Evolutionary conservation across 257 asterid species (phyloP).

Genomic region (Ehretia macrophylla): DNA sequence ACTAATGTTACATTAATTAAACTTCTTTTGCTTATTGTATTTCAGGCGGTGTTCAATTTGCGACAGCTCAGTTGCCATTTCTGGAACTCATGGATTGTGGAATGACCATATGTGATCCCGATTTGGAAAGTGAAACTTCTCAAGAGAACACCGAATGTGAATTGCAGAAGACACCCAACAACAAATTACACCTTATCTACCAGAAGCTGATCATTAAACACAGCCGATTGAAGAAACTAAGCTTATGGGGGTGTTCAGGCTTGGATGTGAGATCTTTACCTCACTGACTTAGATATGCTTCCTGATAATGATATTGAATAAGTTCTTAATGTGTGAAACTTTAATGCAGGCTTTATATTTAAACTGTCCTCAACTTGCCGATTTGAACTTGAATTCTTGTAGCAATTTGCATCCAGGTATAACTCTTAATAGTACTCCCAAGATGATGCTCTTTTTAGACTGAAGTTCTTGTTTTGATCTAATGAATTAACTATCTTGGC

Average conservation of each 20-base stretch:
- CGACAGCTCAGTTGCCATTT: conserved; percentile 80
- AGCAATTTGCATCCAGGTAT: conserved; percentile 82
- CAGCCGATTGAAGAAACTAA: conserved; percentile 71
- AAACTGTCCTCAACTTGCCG: conserved; percentile 76
- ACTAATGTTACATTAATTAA: conserved; percentile 23
- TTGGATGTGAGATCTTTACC: conserved; percentile 69
- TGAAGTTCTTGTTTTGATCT: not conserved
- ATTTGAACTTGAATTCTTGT: conserved; percentile 82
- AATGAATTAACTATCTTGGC: not conserved
- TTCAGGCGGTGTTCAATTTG: conserved; percentile 97
- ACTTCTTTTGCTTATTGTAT: conserved; percentile 8
- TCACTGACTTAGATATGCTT: not conserved
- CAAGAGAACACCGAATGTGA: conserved; percentile 36
- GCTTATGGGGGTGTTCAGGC: conserved; percentile 99
- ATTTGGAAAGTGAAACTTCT: conserved; percentile 29
- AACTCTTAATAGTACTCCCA: not conserved
- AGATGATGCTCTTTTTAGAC: not conserved
- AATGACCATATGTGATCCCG: conserved; percentile 71
- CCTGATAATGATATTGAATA: conserved; percentile 3
- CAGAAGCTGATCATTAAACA: conserved; percentile 95
- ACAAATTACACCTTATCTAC: conserved; percentile 56
- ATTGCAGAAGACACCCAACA: conserved; percentile 43
- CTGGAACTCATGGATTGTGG: conserved; percentile 95
- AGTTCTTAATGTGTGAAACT: conserved; percentile 20
- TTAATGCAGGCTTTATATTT: conserved; percentile 72